phyloP scores from a whole-genome alignment of 1,284 basidiomycete genomes.

The Sporisorium graminicola region DNA sequence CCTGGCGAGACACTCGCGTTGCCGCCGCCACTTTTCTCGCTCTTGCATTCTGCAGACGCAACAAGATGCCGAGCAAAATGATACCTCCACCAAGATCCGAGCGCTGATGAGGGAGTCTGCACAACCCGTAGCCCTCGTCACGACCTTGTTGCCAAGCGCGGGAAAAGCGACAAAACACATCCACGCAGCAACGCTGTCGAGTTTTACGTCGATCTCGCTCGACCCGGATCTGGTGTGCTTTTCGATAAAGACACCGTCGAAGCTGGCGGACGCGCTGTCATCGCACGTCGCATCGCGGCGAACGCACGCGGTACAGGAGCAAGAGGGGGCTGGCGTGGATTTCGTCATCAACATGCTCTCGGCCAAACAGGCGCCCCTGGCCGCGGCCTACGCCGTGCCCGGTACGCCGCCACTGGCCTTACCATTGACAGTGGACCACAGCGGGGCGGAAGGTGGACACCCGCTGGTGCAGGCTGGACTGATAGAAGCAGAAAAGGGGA shows the following conservation, averaged over 20 bases:
- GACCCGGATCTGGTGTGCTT: conserved; percentile 40
- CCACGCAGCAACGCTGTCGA: conserved; percentile 46
- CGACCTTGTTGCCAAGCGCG: conserved; percentile 24
- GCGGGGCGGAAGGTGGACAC: conserved; percentile 5
- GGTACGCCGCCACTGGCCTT: conserved; percentile 20
- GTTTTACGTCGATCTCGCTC: conserved; percentile 37
- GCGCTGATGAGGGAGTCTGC: conserved; percentile 39
- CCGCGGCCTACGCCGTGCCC: conserved; percentile 28
- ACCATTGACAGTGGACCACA: not conserved
- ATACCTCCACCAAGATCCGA: conserved; percentile 14
- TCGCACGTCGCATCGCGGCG: not conserved
- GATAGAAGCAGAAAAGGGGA: not conserved
- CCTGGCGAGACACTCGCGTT: not conserved
- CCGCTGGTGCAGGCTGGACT: conserved; percentile 24
- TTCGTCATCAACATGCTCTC: conserved; percentile 25
- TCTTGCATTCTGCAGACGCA: not conserved
- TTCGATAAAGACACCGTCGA: conserved; percentile 34
- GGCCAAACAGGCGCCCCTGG: conserved; percentile 10
- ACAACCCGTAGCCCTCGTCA: conserved; percentile 43
- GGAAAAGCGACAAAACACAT: not conserved
- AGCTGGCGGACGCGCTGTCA: conserved; percentile 26
- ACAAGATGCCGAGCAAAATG: not conserved
- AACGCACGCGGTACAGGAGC: no score
- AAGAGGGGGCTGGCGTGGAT: conserved; percentile 13
- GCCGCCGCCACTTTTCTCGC: not conserved